Evolutionary conservation across 225 moss, liverwort and hornwort genomes (phyloP), one percentile per base, ranked within the genome.

Genomic region (Anthoceros angustus): DNA sequence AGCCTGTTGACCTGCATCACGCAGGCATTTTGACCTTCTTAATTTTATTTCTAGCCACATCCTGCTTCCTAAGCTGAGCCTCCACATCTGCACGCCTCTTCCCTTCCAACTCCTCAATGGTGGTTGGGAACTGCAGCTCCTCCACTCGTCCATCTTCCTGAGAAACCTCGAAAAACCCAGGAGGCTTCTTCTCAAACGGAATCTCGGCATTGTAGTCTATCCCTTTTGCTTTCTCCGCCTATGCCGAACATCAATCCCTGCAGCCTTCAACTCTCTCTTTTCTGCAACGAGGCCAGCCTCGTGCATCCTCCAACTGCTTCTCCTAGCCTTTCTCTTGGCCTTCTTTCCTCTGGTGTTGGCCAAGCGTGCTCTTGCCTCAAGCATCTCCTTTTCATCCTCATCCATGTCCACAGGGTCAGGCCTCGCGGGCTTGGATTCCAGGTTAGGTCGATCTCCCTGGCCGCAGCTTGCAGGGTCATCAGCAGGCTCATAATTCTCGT

Each of bases 331-430:
- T 42, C 93, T 82, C 73, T 93, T 93, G 9, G 93, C 93, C 73
- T 93, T 93, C 81, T 93, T 93, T 40, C 93, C 89, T 43, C 89
- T 75, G 21, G 93, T 93, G 43, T 93, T 93, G 26, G 93, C 93
- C 77, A 93, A 69, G 75, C 93, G 86, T 0, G 89, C 93, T 75
- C 93, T 93, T 0, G 93, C 93, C 70, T 89, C 89, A 39, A 93
- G 67, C 93, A 87, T 93, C 73, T 93, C 89, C 84, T 89, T 93
- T 67, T 95, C 94, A 72, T 93, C 89, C 74, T 93, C 93, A 67
- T 90, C 90, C 94, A 95, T 91, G 71, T 95, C 88, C 40, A 95
- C 90, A 49, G 88, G 90, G 73, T 95, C 90, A 10, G 94, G 94
- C 77, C 88, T 83, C 9, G 94, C 94, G 20, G 88, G 94, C 77